Base-by-base conservation (phyloP, 1,284 basidiomycete genomes). In the Ganoderma sinense region DNA sequence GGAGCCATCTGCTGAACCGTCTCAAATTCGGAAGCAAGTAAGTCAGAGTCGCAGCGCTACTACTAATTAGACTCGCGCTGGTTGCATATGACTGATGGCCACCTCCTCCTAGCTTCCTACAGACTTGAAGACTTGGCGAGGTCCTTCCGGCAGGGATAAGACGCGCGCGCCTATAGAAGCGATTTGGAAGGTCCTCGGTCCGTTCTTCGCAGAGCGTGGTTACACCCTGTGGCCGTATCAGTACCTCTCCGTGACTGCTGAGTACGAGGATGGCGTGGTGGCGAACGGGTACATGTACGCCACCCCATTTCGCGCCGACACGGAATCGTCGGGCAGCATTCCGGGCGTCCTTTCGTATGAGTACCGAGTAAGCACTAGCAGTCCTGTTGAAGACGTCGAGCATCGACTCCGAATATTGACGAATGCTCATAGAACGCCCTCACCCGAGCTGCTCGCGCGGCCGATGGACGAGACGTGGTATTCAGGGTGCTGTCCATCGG, bases 401-500 rank as follows among this genome's bases (percentile, higher is more conserved):
- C 43, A 45, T 20, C 43, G n/a, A n/a, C n/a, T n/a, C n/a, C n/a
- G 20, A 45, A 45, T 20, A 20, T 45, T 45, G 8, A 45, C 43
- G 20, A 1, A 45, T 10, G 1, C 20, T 20, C 39, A 63, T 33
- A 69, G 63, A 61, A 65, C 26, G 36, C 56, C 7, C 58, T 43
- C 2, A 55, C 39, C 29, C 55, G 39, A 20, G 67, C 63, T 29
- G 67, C 63, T 6, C 59, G 58, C 8, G 31, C 58, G 5, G 16
- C 33, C 2, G 63, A 65, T 31, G 67, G 67, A 1, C 45, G 55
- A 1, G 14, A 20, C 36, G 67, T 69, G 1, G 53, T 69, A 11
- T n/a, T 69, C 10, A 58, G 63, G n/a, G 58, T 69, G 8, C 5
- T 65, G 14, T 33, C 39, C 8, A 60, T 69, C 3, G 62, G 63